These are phyloP conservation scores for Huntiella moniliformis DNA, from an alignment of 2,329 filamentous ascomycete genomes.

Conservation along the genomic window DNA sequence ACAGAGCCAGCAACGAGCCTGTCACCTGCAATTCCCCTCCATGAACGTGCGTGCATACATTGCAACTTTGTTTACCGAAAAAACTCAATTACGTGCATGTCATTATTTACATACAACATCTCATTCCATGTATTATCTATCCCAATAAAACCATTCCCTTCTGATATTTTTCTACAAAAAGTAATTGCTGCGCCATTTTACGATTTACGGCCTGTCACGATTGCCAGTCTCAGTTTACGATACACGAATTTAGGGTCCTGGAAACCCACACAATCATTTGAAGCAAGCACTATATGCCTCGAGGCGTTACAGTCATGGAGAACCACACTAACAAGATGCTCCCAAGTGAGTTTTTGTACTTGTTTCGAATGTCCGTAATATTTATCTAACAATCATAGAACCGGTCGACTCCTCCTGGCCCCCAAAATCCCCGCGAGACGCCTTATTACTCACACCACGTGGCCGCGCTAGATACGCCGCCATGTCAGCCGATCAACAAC, in stretches of 20 bases:
- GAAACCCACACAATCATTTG: no score
- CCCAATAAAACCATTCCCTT: no score
- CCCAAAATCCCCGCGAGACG: constrained; percentile 46
- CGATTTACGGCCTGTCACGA: no score
- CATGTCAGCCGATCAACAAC: constrained; percentile 10
- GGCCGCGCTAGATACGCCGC: constrained; percentile 51
- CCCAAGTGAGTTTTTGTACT: constrained; percentile 10
- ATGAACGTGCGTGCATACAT: neutral
- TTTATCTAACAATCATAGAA: constrained; percentile 15
- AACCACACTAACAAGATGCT: constrained; percentile 9
- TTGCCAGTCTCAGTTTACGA: no score
- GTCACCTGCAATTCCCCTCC: neutral
- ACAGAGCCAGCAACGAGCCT: neutral
- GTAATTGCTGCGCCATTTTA: no score
- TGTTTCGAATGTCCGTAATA: constrained; percentile 9
- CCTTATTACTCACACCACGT: constrained; percentile 48
- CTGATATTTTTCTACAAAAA: no score
- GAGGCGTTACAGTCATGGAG: constrained; percentile 10
- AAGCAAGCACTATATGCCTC: constrained; percentile 3
- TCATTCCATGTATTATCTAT: no score
- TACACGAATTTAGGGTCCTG: no score
- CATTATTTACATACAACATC: no score
- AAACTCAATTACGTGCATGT: no score
- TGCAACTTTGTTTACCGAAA: constrained; percentile 9
- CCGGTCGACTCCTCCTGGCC: constrained; percentile 37